A percentile compares a stretch with the other conserved stretches of the same genome.
Conservation (phyloP, 176 grass and related monocot species). For the Carex cristatella region DNA sequence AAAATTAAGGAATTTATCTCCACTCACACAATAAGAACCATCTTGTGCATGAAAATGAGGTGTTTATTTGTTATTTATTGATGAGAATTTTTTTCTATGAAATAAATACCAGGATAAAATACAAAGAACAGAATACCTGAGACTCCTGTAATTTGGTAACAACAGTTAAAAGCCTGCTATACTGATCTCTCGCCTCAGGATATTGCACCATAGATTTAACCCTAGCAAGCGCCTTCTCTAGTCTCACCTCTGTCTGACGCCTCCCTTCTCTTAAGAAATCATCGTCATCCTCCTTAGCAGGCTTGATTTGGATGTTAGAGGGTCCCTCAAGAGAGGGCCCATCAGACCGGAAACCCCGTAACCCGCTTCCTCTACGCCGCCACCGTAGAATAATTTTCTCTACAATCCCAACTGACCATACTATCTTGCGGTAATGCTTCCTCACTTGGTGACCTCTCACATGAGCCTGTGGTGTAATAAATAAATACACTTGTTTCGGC, state of each 20-base stretch:
- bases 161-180: slow-evolving; percentile 63
- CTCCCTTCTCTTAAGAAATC: slow-evolving; percentile 70
- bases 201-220: slow-evolving; percentile 89
- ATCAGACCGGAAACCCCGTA: slow-evolving; percentile 68
- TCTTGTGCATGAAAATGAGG: not conserved
- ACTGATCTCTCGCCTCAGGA: slow-evolving; percentile 78
- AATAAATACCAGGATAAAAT: not conserved
- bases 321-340: slow-evolving; percentile 35
- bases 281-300: slow-evolving; percentile 35
- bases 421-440: slow-evolving; percentile 80
- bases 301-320: slow-evolving; percentile 16
- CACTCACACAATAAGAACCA: not conserved
- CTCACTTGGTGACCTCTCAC: slow-evolving; percentile 96
- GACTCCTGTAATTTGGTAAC: slow-evolving; percentile 88
- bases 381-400: slow-evolving; percentile 92
- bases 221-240: slow-evolving; percentile 91
- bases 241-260: slow-evolving; percentile 62
- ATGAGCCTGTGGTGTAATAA: slow-evolving; percentile 50
- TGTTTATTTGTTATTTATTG: not conserved
- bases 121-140: slow-evolving; percentile 42
- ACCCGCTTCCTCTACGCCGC: slow-evolving; percentile 59
- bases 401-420: slow-evolving; percentile 90
- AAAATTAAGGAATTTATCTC: not conserved
- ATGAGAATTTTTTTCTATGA: not conserved
- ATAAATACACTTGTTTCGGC: not conserved